phyloP scores from a whole-genome alignment of 108 stramenopile species.

The Pseudonitzschia pungens region DNA sequence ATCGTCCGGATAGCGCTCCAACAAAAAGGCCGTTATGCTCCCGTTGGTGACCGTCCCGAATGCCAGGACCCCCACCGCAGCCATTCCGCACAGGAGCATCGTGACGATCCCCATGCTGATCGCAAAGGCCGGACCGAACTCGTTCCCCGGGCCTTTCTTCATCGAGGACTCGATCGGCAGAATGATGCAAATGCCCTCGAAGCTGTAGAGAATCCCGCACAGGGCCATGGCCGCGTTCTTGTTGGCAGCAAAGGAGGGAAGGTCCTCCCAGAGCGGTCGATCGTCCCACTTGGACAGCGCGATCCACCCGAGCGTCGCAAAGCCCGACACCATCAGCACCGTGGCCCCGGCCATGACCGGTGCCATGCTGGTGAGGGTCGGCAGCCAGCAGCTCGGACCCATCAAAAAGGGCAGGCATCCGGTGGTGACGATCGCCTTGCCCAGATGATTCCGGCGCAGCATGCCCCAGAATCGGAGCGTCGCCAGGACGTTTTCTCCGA shows the following conservation, averaged over 20 bases:
- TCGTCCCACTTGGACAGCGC: slow-evolving; percentile 46
- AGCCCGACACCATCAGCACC: slow-evolving; percentile 39
- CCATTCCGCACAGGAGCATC: slow-evolving; percentile 44
- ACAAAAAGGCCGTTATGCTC: slow-evolving; percentile 68
- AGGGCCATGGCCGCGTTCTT: slow-evolving; percentile 48
- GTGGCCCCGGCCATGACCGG: slow-evolving; percentile 58
- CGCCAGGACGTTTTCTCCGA: slow-evolving; percentile 70
- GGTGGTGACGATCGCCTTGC: slow-evolving; percentile 49
- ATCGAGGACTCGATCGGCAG: slow-evolving; percentile 68
- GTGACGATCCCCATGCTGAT: slow-evolving; percentile 50
- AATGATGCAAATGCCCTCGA: slow-evolving; percentile 73
- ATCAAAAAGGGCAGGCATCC: slow-evolving; percentile 53
- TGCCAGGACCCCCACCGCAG: slow-evolving; percentile 49
- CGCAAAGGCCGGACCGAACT: slow-evolving; percentile 42
- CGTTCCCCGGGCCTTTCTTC: slow-evolving; percentile 19
- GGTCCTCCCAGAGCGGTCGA: slow-evolving; percentile 9
- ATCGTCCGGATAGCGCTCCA: slow-evolving; percentile 36
- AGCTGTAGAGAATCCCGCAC: slow-evolving; percentile 72
- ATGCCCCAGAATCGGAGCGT: slow-evolving; percentile 30
- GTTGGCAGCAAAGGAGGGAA: slow-evolving; percentile 1
- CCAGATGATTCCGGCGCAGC: not conserved
- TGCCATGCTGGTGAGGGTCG: slow-evolving; percentile 48
- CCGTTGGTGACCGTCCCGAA: slow-evolving; percentile 72
- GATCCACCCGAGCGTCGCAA: slow-evolving; percentile 47
- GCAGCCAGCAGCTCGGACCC: slow-evolving; percentile 42